phyloP scores from a whole-genome alignment of 805 yeast species.

The Hanseniaspora hatyaiensis region DNA sequence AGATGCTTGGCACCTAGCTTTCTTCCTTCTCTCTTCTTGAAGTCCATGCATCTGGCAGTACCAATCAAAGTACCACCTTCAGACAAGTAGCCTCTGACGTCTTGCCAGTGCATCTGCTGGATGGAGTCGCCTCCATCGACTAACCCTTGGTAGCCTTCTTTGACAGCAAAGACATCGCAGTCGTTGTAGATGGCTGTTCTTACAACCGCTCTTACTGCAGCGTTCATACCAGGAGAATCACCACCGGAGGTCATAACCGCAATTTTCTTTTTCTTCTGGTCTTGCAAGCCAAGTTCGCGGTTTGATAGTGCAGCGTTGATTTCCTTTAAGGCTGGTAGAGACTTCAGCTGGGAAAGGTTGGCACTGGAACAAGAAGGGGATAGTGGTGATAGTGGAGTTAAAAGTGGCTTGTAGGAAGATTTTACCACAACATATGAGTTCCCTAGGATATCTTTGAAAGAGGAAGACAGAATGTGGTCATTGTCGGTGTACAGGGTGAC shows the following conservation, averaged over 20 bases:
- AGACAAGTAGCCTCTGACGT: conserved; percentile 85
- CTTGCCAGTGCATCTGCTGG: conserved; percentile 78
- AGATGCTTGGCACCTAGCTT: conserved; percentile 71
- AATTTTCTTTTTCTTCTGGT: conserved; percentile 43
- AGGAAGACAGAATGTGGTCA: background rate
- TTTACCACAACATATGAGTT: conserved; percentile 2
- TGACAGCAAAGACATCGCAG: conserved; percentile 83
- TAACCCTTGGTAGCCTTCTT: conserved; percentile 91
- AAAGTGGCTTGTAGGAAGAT: conserved; percentile 1
- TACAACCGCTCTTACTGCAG: conserved; percentile 89
- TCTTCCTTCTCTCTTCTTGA: conserved; percentile 77
- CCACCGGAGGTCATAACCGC: conserved; percentile 99
- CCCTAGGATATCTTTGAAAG: conserved; percentile 7
- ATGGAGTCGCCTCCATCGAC: conserved; percentile 74
- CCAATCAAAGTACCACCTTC: conserved; percentile 95
- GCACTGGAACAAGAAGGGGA: conserved; percentile 6
- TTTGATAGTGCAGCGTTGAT: background rate
- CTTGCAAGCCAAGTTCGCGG: no score
- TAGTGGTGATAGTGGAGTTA: background rate
- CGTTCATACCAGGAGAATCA: conserved; percentile 98
- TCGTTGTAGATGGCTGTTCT: conserved; percentile 78
- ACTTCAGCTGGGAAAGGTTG: background rate
- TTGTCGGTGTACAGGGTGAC: conserved; percentile 4
- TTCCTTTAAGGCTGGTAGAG: background rate
- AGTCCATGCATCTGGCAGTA: conserved; percentile 83